A percentile compares a stretch with the other conserved stretches of the same genome.
Evolutionary conservation across 2,329 filamentous ascomycete genomes (phyloP).

Genomic region (Berkeleyomyces basicola): DNA sequence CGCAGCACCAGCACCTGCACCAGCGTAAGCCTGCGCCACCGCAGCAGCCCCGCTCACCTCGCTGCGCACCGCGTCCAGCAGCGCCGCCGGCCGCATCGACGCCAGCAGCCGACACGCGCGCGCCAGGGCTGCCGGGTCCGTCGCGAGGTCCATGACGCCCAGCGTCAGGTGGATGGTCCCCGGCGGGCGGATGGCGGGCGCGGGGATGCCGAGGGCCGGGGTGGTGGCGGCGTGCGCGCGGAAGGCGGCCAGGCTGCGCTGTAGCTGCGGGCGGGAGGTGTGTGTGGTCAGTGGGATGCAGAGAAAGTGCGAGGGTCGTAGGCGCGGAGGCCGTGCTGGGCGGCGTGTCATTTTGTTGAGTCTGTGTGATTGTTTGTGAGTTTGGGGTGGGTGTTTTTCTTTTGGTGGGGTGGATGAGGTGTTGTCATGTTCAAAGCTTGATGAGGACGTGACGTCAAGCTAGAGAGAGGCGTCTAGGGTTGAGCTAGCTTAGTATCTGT

Average conservation of each 20-base stretch:
- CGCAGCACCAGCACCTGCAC: too few relatives aligned
- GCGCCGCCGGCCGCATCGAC: slow-evolving; percentile 15
- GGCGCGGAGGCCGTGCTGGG: slow-evolving; percentile 9
- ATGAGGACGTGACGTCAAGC: too few relatives aligned
- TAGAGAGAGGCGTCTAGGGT: too few relatives aligned
- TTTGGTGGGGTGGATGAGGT: background rate
- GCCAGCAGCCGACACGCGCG: slow-evolving; percentile 23
- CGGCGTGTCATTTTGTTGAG: background rate
- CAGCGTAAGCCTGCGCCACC: background rate
- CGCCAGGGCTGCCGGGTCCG: background rate
- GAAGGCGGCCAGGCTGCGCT: slow-evolving; percentile 45
- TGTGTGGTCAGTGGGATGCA: slow-evolving; percentile 55
- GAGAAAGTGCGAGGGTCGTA: slow-evolving; percentile 54
- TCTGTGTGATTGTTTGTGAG: background rate
- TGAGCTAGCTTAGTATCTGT: too few relatives aligned
- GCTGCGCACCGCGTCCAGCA: background rate
- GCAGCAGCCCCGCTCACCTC: slow-evolving; percentile 13
- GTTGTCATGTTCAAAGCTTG: background rate
- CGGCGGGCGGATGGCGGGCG: slow-evolving; percentile 53
- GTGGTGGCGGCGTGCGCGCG: slow-evolving; percentile 33
- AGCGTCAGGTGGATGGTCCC: slow-evolving; percentile 76
- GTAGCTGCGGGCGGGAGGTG: slow-evolving; percentile 45
- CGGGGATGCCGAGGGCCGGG: slow-evolving; percentile 34
- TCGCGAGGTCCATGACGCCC: slow-evolving; percentile 61
- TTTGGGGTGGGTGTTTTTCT: background rate